These are phyloP conservation scores for Quercus variabilis DNA, from an alignment of 306 rosid species.

Conservation along the genomic window DNA sequence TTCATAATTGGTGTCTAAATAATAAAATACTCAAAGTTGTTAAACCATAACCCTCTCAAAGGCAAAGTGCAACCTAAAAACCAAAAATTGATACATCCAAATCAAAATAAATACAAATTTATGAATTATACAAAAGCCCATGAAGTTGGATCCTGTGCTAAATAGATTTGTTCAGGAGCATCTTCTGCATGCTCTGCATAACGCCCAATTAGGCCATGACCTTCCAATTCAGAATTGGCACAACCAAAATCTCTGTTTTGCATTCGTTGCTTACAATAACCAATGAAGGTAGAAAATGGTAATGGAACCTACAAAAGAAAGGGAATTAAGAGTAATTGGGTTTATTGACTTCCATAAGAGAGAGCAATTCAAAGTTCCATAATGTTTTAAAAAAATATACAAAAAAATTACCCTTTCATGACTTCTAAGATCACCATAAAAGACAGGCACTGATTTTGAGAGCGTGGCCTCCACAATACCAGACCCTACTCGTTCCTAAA, in stretches of 20 bases:
- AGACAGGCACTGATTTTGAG: constrained; percentile 64
- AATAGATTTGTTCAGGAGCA: constrained; percentile 63
- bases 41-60: constrained; percentile 2
- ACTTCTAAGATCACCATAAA: constrained; percentile 88
- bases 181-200: constrained; percentile 38
- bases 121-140: constrained; percentile 7
- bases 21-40: constrained; percentile 12
- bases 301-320: constrained; percentile 57
- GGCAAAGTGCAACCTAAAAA: not conserved
- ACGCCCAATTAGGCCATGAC: constrained; percentile 10
- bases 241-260: constrained; percentile 24
- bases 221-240: constrained; percentile 20
- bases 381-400: not conserved
- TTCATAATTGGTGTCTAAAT: constrained; percentile 75
- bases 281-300: constrained; percentile 68
- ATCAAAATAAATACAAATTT: constrained; percentile 1
- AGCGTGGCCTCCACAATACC: constrained; percentile 84
- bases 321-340: constrained; percentile 4
- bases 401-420: constrained; percentile 68
- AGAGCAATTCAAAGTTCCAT: not conserved
- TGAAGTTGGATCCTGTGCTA: constrained; percentile 72
- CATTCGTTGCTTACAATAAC: constrained; percentile 56
- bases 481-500: constrained; percentile 66
- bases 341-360: not conserved
- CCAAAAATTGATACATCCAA: not conserved